Conservation (phyloP, 805 yeast genomes). For the Ogataea trehalophila region DNA sequence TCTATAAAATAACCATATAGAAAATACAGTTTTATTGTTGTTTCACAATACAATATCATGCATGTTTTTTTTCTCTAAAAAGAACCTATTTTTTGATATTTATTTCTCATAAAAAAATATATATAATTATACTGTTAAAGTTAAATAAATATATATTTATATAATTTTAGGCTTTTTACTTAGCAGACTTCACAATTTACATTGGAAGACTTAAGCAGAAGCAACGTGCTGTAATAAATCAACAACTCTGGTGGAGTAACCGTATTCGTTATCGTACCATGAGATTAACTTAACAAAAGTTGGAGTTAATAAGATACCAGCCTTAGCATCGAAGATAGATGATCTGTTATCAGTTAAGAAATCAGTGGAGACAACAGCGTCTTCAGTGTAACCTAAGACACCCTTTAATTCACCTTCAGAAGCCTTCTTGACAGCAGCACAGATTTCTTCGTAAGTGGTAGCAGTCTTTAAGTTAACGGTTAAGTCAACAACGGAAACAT, state of each 20-base stretch:
- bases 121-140: no score
- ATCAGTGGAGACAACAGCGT: conserved; percentile 87
- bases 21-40: no score
- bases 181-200: no score
- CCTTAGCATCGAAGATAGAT: conserved; percentile 85
- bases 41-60: no score
- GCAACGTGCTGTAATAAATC: conserved; percentile 84
- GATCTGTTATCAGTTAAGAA: conserved; percentile 81
- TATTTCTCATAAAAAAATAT: no score
- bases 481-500: conserved; percentile 90
- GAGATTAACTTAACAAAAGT: conserved; percentile 86
- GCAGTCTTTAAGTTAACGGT: conserved; percentile 76
- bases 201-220: conserved; percentile 34
- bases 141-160: background rate
- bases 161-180: background rate
- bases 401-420: conserved; percentile 78
- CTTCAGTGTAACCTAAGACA: conserved; percentile 85
- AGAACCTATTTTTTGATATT: no score
- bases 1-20: no score
- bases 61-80: no score
- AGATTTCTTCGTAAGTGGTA: conserved; percentile 80
- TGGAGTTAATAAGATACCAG: conserved; percentile 84
- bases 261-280: conserved; percentile 96
- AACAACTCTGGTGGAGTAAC: conserved; percentile 95
- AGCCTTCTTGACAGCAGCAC: conserved; percentile 69